phyloP scores from a whole-genome alignment of 2,329 filamentous ascomycete species.

The Arthrobotrys pseudoclavata region DNA sequence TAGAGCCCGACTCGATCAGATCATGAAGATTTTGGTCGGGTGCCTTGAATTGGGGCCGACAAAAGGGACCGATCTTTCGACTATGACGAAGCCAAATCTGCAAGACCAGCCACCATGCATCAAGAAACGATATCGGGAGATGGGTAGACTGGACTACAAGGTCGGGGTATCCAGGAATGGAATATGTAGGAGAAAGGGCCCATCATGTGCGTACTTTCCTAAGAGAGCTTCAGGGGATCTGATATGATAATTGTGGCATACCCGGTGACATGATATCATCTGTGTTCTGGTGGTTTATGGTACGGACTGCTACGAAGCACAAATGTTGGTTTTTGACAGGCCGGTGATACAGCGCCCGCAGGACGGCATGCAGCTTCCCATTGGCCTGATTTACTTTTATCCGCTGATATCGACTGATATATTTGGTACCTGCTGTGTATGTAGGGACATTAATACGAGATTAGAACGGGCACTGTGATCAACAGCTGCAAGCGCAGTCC shows the following conservation, averaged over 20 bases:
- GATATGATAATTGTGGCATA: constrained; percentile 13
- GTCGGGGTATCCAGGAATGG: too few species aligned
- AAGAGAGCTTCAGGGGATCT: constrained; percentile 22
- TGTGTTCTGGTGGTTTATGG: too few species aligned
- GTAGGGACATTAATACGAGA: neutral
- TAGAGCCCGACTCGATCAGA: constrained; percentile 13
- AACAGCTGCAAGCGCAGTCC: neutral
- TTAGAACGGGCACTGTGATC: neutral
- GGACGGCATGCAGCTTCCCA: constrained; percentile 36
- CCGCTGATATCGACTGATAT: neutral
- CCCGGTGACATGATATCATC: neutral
- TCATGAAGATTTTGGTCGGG: neutral
- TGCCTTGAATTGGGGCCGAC: constrained; percentile 14
- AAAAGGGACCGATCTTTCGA: constrained; percentile 22
- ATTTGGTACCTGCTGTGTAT: neutral
- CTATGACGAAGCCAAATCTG: constrained; percentile 28
- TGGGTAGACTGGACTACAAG: neutral
- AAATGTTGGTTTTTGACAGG: constrained; percentile 36
- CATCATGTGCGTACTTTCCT: constrained; percentile 11
- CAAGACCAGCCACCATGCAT: neutral
- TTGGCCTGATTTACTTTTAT: constrained; percentile 1
- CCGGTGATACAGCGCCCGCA: constrained; percentile 34
- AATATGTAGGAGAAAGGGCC: too few species aligned
- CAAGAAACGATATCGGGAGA: constrained; percentile 17
- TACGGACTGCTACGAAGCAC: constrained; percentile 3